A percentile compares a stretch with the other conserved stretches of the same genome.
phyloP scores from a whole-genome alignment of 176 grass and related monocot species.

The Urochloa ruziziensis region DNA sequence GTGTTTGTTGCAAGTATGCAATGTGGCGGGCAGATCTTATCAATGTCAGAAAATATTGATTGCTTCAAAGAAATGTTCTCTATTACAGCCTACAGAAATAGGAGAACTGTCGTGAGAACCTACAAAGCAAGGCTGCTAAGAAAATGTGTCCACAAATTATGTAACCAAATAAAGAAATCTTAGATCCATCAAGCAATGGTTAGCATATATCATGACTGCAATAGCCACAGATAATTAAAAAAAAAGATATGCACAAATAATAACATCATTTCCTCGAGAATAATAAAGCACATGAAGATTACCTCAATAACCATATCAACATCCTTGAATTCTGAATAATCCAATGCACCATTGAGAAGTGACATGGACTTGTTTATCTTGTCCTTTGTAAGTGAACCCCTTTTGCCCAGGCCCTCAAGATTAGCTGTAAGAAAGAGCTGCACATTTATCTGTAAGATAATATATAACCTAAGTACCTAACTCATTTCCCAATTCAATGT shows the following conservation, averaged over 20 bases:
- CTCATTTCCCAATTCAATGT: not conserved
- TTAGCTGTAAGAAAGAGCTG: conserved; percentile 47
- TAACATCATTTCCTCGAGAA: not conserved
- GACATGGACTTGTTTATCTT: conserved; percentile 78
- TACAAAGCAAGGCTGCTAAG: not conserved
- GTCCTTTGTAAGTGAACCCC: conserved; percentile 79
- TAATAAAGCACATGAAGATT: not conserved
- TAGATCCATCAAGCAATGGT: not conserved
- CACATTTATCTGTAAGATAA: not conserved
- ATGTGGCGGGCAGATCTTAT: conserved; percentile 68
- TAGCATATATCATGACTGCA: not conserved
- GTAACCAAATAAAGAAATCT: not conserved
- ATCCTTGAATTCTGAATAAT: conserved; percentile 87
- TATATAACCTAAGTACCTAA: too few relatives aligned
- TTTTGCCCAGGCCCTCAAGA: conserved; percentile 88
- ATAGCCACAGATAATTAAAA: not conserved
- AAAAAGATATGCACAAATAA: not conserved
- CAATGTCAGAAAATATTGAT: conserved; percentile 92
- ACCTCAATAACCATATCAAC: conserved; percentile 99
- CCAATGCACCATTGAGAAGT: conserved; percentile 66
- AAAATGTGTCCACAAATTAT: not conserved
- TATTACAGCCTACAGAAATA: conserved; percentile 72
- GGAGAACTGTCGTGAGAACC: not conserved
- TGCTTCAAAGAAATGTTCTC: conserved; percentile 96
- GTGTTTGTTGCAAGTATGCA: conserved; percentile 98